Base-by-base conservation (phyloP, 805 yeast species). In the Hagleromyces aurorensis region DNA sequence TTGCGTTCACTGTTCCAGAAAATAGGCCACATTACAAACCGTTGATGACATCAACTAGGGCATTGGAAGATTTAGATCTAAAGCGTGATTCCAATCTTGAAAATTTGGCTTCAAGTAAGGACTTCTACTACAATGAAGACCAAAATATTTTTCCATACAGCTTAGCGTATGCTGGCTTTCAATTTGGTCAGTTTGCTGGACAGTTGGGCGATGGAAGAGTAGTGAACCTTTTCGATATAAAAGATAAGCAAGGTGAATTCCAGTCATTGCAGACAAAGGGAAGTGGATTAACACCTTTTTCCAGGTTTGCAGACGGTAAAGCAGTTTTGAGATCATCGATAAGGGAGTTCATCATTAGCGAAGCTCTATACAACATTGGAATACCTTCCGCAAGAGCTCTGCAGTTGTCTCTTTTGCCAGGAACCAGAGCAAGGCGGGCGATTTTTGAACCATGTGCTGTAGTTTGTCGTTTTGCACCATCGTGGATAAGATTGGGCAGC, bases 171-270 rank as follows among this genome's bases (percentile, higher is more conserved):
- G 95, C 97, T 2, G 98, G 98, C 1, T 85, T 79, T 67, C 98
- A 89, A 50, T 89, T 91, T 62, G 97, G 98, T 3, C 74, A 72
- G 41, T 89, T 89, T 72, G 96, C 96, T 0, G 97, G 97, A 2
- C 98, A 91, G 55, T 61, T 89, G 38, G 98, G 98, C 5, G 98
- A 89, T 54, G 98, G 98, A 1, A 63, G 98, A 36, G 96, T 85
- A 2, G 70, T 78, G 5, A 84, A 81, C 46, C 59, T 89, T 25
- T 87, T 89, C 59, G 89, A 82, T 40, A 57, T 79, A 0, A 64
- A 67, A 5, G 75, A 71, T 41, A 89, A 78, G 40, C 22, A 32
- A 7, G 40, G 43, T 4, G 33, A 25, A 2, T 27, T 16, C 23
- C 54, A 55, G 22, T 44, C 52, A 2, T 42, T 89, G 2, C 97